phyloP scores from a whole-genome alignment of 2,329 filamentous ascomycete genomes.

The Alternaria arbusti region DNA sequence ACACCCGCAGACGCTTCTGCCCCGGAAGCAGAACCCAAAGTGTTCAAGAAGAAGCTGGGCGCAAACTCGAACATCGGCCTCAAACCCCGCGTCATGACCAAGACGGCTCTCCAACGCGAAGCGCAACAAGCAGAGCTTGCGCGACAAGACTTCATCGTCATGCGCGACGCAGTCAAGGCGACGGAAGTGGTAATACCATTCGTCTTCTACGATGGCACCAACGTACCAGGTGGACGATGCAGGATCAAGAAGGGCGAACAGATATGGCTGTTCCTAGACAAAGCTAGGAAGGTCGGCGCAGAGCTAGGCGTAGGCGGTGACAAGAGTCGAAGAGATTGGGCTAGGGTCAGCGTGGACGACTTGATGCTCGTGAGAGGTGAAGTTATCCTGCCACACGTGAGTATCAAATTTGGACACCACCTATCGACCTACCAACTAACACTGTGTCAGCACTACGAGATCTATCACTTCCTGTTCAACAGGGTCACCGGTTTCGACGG shows the following conservation, averaged over 20 bases:
- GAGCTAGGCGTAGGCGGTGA: slow-evolving; percentile 74
- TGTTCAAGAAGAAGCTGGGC: slow-evolving; percentile 59
- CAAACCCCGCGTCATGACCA: slow-evolving; percentile 76
- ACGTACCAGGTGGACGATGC: slow-evolving; percentile 82
- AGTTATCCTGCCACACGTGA: slow-evolving; percentile 91
- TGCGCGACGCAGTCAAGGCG: slow-evolving; percentile 86
- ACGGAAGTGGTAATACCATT: slow-evolving; percentile 93
- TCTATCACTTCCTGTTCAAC: slow-evolving; percentile 97
- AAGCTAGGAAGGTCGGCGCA: slow-evolving; percentile 87
- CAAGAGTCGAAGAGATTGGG: slow-evolving; percentile 82
- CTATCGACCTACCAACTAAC: slow-evolving; percentile 16
- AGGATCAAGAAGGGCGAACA: slow-evolving; percentile 92
- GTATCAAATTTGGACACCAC: slow-evolving; percentile 7
- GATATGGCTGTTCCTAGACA: slow-evolving; percentile 91
- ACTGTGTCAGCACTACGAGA: slow-evolving; percentile 81
- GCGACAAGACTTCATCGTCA: slow-evolving; percentile 77
- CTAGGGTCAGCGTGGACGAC: slow-evolving; percentile 91
- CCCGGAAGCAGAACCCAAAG: slow-evolving; percentile 36
- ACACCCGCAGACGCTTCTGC: slow-evolving; percentile 47
- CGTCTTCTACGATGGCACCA: slow-evolving; percentile 95
- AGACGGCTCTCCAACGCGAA: slow-evolving; percentile 76
- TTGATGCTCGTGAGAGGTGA: slow-evolving; percentile 90
- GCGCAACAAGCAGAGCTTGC: slow-evolving; percentile 76
- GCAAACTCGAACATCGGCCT: slow-evolving; percentile 65
- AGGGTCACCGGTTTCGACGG: slow-evolving; percentile 77